Evolutionary conservation across 345 rosid genomes (phyloP).

Genomic region (Lenwebbia sp.): DNA sequence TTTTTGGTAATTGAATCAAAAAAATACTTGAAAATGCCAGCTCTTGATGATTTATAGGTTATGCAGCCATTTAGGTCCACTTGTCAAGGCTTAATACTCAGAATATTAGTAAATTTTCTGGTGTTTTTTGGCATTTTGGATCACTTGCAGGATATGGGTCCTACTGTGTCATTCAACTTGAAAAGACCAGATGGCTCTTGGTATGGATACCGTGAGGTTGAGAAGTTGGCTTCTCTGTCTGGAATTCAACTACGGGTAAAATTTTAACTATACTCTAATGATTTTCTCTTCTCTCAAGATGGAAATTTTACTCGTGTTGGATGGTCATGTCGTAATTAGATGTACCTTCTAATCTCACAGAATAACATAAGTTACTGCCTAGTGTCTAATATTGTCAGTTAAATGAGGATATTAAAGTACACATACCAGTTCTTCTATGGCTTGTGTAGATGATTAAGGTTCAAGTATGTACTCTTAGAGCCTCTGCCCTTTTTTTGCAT

Average conservation of each 20-base stretch:
- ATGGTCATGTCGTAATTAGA: background rate
- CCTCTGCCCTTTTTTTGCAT: background rate
- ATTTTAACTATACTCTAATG: background rate
- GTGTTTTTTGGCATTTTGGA: background rate
- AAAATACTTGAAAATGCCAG: background rate
- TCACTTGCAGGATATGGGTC: conserved; percentile 45
- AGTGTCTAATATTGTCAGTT: background rate
- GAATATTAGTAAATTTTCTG: background rate
- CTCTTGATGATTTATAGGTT: background rate
- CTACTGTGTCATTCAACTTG: conserved; percentile 73
- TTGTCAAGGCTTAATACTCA: background rate
- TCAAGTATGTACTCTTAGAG: background rate
- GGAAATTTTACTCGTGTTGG: background rate
- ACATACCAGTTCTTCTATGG: background rate
- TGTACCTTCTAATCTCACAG: background rate
- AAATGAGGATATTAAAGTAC: background rate
- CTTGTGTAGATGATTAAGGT: background rate
- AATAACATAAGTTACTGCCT: background rate
- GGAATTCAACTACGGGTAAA: conserved; percentile 94
- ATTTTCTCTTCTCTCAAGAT: background rate
- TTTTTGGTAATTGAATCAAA: background rate
- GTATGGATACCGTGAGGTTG: conserved; percentile 93
- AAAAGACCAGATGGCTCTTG: conserved; percentile 90
- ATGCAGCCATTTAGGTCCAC: background rate
- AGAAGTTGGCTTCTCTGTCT: conserved; percentile 86